Base-by-base conservation (phyloP, 2,329 filamentous ascomycete species). In the Fusarium illudens region DNA sequence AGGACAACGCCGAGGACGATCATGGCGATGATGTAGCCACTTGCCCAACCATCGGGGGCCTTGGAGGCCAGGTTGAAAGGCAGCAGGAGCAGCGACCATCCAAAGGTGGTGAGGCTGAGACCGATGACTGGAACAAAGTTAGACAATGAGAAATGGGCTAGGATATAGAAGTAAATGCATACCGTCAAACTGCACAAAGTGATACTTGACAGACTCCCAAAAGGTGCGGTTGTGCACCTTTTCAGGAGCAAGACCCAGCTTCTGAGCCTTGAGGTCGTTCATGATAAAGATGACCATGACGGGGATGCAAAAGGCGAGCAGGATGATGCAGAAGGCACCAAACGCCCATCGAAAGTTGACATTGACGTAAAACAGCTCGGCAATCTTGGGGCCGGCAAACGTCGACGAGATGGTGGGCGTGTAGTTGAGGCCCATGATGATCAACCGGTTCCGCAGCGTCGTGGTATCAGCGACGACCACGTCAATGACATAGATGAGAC, bases 281-380 rank as follows among this genome's bases (percentile, higher is more conserved):
- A 44, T 42, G 1, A 64, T 20, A 20, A 65, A 58, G 50, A 57
- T 64, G n/a, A 5, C 54, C 62, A 65, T 65, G 20, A 80, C 74
- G 3, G 81, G 82, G 6, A 79, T 60, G 32, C 75, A 76, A 60
- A 80, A 84, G 15, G 83, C 81, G 7, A 49, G 29, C n/a, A 89
- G 72, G 61, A 91, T 86, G 72, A 92, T 88, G 59, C 83, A 81
- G 76, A 89, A 91, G 61, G 85, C 83, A 22, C 88, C 89, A 71
- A 89, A 91, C 0, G 79, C 80, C 81, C 81, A 83, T 32, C 79
- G 76, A 71, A 79, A 83, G 70, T 78, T 79, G 52, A 75, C 62
- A 29, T 79, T 54, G 3, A 70, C 63, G 60, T 78, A 78, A 71
- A 82, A 82, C 1, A 78, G 70, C 32, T 80, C 71, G 3, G 79